These are phyloP conservation scores for Agrocybe praecox DNA, from an alignment of 768 basidiomycete species.

Conservation along the genomic window DNA sequence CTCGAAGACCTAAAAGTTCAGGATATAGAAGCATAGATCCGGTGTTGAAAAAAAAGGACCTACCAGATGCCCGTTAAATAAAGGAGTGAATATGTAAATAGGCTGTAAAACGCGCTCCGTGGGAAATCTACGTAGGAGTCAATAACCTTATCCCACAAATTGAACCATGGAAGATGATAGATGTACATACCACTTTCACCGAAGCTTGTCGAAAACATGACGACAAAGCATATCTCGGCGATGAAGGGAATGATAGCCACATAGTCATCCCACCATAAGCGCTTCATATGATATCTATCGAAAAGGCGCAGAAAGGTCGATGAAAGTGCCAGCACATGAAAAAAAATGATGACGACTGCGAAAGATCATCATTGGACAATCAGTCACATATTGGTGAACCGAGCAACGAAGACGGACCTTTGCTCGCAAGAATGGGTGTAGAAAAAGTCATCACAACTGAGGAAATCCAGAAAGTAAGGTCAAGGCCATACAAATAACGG, in stretches of 20 bases:
- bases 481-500: too few relatives aligned
- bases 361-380: background rate
- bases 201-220: background rate
- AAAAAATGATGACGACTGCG: background rate
- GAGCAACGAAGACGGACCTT: background rate
- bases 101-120: background rate
- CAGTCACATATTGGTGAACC: background rate
- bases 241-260: background rate
- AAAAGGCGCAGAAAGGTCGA: background rate
- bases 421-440: background rate
- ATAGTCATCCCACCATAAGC: slow-evolving; percentile 6
- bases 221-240: background rate
- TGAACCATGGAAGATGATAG: too few relatives aligned
- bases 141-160: too few relatives aligned
- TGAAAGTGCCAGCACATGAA: background rate
- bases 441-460: background rate
- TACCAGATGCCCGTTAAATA: background rate
- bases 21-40: background rate
- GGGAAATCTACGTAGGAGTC: background rate
- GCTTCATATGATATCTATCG: background rate
- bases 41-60: background rate
- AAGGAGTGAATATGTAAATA: background rate
- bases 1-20: background rate
- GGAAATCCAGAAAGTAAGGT: too few relatives aligned
- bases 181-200: background rate